These are phyloP conservation scores for Acanthochlamys bracteata DNA, from an alignment of 106 monocot genomes.

Conservation along the genomic window DNA sequence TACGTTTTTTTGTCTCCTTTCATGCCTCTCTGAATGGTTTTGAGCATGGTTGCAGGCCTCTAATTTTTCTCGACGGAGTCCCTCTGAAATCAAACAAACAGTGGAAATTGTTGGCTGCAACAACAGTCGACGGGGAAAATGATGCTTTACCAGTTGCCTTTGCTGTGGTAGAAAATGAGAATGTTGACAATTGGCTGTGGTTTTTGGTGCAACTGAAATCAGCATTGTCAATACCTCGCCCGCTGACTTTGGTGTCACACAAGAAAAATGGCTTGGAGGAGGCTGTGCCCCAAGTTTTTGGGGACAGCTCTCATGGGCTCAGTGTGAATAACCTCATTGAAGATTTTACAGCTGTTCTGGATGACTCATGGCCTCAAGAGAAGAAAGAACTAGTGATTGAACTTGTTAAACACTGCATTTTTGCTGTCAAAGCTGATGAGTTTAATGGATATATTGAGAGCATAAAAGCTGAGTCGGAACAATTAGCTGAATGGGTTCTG, in stretches of 20 bases:
- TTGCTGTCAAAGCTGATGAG: constrained; percentile 69
- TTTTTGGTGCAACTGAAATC: constrained; percentile 74
- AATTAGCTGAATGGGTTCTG: constrained; percentile 76
- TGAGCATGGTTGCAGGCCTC: constrained; percentile 12
- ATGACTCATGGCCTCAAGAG: constrained; percentile 49
- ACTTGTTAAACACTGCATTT: constrained; percentile 39
- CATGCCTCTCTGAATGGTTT: constrained; percentile 11
- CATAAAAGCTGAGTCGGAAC: constrained; percentile 60
- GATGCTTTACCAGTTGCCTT: constrained; percentile 9
- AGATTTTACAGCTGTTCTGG: constrained; percentile 66
- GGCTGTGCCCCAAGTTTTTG: constrained; percentile 44
- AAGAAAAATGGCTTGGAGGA: constrained; percentile 54
- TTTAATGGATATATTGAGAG: constrained; percentile 60
- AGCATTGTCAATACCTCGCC: constrained; percentile 32
- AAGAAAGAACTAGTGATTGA: constrained; percentile 44
- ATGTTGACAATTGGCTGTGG: constrained; percentile 64
- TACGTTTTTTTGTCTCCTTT: constrained; percentile 2
- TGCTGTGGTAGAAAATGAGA: constrained; percentile 5
- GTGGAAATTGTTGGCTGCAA: constrained; percentile 10
- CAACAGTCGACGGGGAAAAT: constrained; percentile 3
- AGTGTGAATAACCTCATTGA: constrained; percentile 56
- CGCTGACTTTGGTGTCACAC: constrained; percentile 64
- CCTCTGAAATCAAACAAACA: constrained; percentile 9
- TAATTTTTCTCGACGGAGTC: constrained; percentile 4
- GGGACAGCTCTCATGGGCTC: constrained; percentile 52